phyloP scores from a whole-genome alignment of 2,329 filamentous ascomycete species.

The Cladorrhinum sp. region DNA sequence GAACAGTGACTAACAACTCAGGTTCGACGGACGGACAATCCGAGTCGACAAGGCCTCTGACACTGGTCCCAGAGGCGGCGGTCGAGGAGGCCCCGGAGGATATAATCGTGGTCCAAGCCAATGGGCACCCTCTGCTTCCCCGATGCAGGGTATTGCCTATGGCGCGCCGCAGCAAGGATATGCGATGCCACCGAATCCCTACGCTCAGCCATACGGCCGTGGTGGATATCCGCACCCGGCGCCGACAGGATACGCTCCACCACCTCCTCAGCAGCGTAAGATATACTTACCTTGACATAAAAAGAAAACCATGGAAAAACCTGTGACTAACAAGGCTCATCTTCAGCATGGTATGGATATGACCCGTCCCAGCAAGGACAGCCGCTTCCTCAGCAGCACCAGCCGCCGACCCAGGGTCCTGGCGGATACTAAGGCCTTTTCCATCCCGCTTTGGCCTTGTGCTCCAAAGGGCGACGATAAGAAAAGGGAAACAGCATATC shows the following conservation, averaged over 20 bases:
- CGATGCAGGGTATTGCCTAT: constrained; percentile 35
- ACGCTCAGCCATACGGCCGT: constrained; percentile 42
- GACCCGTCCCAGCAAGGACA: constrained; percentile 40
- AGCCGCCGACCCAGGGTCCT: constrained; percentile 39
- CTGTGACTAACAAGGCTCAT: constrained; percentile 10
- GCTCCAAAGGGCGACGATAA: constrained; percentile 1
- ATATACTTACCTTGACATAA: not conserved
- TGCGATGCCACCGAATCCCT: constrained; percentile 38
- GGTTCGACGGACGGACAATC: constrained; percentile 91
- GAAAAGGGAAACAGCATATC: constrained; percentile 5
- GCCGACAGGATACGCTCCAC: constrained; percentile 39
- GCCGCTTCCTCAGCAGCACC: constrained; percentile 33
- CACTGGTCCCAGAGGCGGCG: constrained; percentile 57
- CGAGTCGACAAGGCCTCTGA: constrained; percentile 95
- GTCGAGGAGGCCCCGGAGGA: constrained; percentile 36
- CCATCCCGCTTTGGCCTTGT: not conserved
- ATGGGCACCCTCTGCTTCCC: constrained; percentile 24
- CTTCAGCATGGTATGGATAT: constrained; percentile 43
- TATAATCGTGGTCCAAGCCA: constrained; percentile 26
- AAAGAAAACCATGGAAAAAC: not conserved
- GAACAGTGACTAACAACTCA: constrained; percentile 20
- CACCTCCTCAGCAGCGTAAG: constrained; percentile 39
- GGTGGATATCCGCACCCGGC: constrained; percentile 39
- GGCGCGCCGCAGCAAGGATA: constrained; percentile 38
- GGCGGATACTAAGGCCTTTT: constrained; percentile 40